These are phyloP conservation scores for Protomyces inouyei DNA, from an alignment of 1,139 yeast species.

Conservation along the genomic window DNA sequence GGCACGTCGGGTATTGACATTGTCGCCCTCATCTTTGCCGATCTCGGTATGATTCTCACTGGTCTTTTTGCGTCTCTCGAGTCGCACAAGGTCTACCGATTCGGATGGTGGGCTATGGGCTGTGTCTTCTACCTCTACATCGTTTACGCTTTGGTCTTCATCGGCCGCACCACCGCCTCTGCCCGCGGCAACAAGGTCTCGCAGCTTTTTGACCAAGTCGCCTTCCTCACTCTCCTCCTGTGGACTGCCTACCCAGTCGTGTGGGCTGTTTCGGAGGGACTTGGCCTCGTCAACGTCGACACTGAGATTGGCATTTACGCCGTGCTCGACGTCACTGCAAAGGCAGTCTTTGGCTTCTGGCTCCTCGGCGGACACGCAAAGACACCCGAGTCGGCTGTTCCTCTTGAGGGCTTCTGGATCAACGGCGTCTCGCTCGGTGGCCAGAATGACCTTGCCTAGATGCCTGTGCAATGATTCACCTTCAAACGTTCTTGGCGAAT, in stretches of 20 bases:
- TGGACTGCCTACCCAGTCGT: slow-evolving; percentile 22
- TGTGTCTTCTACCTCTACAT: slow-evolving; percentile 19
- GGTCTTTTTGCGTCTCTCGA: slow-evolving; percentile 21
- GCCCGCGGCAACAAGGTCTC: slow-evolving; percentile 19
- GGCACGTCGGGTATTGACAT: slow-evolving; percentile 31
- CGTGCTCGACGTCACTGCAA: slow-evolving; percentile 20
- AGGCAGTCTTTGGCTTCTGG: slow-evolving; percentile 21
- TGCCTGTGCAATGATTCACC: not conserved
- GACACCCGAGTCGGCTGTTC: slow-evolving; percentile 23
- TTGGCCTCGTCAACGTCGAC: slow-evolving; percentile 12
- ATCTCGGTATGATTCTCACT: slow-evolving; percentile 22
- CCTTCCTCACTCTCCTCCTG: slow-evolving; percentile 8
- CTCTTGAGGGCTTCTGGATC: slow-evolving; percentile 21
- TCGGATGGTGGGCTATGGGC: slow-evolving; percentile 24
- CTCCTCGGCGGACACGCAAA: slow-evolving; percentile 20
- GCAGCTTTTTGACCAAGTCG: slow-evolving; percentile 16
- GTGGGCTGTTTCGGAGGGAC: slow-evolving; percentile 22
- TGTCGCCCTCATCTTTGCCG: slow-evolving; percentile 16
- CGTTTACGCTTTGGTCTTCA: slow-evolving; percentile 6
- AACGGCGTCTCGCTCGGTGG: slow-evolving; percentile 17
- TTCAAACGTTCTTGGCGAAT: too few species aligned
- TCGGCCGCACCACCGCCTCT: slow-evolving; percentile 13
- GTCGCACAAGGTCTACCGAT: slow-evolving; percentile 2
- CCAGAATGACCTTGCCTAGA: slow-evolving; percentile 17
- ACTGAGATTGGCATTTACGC: slow-evolving; percentile 21